Evolutionary conservation across 2,329 filamentous ascomycete species (phyloP).

Genomic region (Colletotrichum sp.): DNA sequence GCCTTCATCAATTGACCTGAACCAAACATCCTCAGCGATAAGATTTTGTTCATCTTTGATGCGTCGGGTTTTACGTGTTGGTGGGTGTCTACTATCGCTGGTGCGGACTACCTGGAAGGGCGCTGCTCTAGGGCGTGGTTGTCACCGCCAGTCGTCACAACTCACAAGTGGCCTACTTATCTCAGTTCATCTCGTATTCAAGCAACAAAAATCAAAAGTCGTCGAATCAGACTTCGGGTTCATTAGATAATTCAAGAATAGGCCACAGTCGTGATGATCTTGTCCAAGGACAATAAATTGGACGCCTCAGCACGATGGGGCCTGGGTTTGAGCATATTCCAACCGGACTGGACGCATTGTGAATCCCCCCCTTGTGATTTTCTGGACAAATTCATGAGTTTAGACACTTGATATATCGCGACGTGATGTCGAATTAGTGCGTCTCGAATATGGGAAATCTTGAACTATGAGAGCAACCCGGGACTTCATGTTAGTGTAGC

Average conservation of each 20-base stretch:
- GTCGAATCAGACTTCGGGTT: accelerated
- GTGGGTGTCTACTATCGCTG: neutral
- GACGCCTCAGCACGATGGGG: neutral
- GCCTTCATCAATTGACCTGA: neutral
- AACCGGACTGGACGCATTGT: no score
- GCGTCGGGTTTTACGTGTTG: accelerated
- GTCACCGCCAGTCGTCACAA: neutral
- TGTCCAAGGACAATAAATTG: accelerated
- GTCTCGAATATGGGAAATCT: no score
- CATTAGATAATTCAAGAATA: neutral
- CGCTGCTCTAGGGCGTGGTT: neutral
- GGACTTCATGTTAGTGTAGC: neutral
- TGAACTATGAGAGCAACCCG: accelerated
- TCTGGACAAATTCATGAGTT: accelerated
- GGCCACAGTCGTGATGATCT: accelerated
- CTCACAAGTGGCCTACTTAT: neutral
- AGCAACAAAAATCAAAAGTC: neutral
- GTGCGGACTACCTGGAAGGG: neutral
- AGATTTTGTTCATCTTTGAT: neutral
- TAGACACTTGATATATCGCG: no score
- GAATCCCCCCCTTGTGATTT: neutral
- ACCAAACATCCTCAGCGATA: accelerated
- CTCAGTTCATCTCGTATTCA: neutral
- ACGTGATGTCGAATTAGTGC: no score
- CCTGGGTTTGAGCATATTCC: no score